Base-by-base conservation (phyloP, 345 rosid species). In the Eucalyptus regnans region DNA sequence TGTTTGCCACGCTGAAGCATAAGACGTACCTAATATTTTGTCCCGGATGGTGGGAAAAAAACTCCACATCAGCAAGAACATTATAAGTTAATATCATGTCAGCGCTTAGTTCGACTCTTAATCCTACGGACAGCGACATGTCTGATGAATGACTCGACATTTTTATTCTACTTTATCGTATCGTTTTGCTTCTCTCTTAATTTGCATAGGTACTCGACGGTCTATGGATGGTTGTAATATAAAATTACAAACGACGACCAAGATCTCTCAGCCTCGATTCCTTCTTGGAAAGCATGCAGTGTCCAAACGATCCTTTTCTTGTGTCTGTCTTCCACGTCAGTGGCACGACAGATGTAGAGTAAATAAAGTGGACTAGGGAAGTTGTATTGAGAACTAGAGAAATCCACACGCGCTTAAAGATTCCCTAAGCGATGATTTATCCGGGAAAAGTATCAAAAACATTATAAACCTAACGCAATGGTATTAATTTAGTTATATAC, bases 361-460 rank as follows among this genome's bases (percentile, higher is more conserved):
- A 76, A 44, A 37, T 10, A 12, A 62, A 62, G 31, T 12, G 68
- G 29, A 22, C 84, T 0, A 41, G 11, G 27, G 41, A 76, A 76
- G 48, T 37, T 41, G 48, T 76, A 5, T 71, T 18, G 22, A 71
- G 81, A 33, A 33, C 80, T 0, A 0, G 44, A 17, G 25, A 33
- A 71, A 71, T 33, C 81, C 44, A 5, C 23, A 6, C 15, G 83
- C 2, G 84, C 48, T 41, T 10, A 43, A 76, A 20, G 48, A 6
- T 27, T 76, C 44, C 7, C 12, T 18, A 11, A 11, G 84, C 6
- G 48, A 12, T 41, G 29, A 41, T 41, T 41, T 11, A 11, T 41
- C 2, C 0, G 0, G 29, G 6, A 2, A 56, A 56, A 9, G 13
- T 56, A 56, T 3, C 3, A 23, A 56, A 9, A 20, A 9, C 4